phyloP scores from a whole-genome alignment of 495 filamentous ascomycete genomes.

The Bathelium albidoporum region DNA sequence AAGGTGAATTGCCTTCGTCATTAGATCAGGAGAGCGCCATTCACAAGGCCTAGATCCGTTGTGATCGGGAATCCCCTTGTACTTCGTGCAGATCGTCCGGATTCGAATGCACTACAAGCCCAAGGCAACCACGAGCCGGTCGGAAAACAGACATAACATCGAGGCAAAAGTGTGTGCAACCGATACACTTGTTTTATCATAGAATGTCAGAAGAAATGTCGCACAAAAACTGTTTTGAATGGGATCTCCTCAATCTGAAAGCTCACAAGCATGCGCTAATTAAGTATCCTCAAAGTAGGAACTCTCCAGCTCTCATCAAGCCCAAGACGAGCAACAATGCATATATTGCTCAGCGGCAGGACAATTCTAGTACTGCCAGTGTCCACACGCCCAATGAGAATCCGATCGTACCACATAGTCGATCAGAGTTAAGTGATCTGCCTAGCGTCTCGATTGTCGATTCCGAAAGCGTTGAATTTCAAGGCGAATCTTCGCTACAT shows the following conservation, averaged over 20 bases:
- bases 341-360: not conserved
- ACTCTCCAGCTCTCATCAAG: not conserved
- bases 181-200: not conserved
- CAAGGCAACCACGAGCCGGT: not conserved
- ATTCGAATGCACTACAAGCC: not conserved
- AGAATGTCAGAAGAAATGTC: too few species aligned
- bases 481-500: not conserved
- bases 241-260: too few species aligned
- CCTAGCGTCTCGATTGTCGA: not conserved
- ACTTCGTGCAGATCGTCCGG: not conserved
- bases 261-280: not conserved
- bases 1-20: not conserved
- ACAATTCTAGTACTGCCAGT: not conserved
- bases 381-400: not conserved
- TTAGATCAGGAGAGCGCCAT: not conserved
- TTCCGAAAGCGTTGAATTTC: not conserved
- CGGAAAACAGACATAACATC: not conserved
- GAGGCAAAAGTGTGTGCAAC: not conserved
- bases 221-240: too few species aligned
- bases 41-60: constrained; percentile 1
- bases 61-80: constrained; percentile 3
- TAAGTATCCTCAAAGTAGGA: not conserved
- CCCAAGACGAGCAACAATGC: not conserved
- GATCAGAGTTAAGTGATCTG: not conserved
- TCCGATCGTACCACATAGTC: not conserved